A percentile compares a stretch with the other conserved stretches of the same genome.
Conservation (phyloP, 78 protist species). For the Cavenderia fasciculata region DNA sequence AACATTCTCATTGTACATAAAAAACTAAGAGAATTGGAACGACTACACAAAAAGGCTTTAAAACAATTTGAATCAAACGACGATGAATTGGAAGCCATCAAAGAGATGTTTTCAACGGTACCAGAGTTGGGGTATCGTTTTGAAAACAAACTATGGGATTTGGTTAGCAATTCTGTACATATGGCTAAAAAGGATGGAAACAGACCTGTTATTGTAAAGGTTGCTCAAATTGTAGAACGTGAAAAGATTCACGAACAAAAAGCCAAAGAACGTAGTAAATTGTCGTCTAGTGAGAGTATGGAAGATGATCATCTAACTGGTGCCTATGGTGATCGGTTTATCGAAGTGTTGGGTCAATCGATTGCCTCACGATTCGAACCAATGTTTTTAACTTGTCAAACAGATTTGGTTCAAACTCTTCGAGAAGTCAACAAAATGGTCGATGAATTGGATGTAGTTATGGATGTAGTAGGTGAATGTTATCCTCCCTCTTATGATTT, state of each 20-base stretch:
- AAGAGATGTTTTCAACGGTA: slow-evolving; percentile 63
- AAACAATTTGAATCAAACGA: slow-evolving; percentile 67
- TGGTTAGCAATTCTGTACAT: slow-evolving; percentile 21
- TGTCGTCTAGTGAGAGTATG: neutral
- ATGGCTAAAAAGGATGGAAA: slow-evolving; percentile 26
- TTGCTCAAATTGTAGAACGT: slow-evolving; percentile 65
- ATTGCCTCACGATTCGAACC: slow-evolving; percentile 54
- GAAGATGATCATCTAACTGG: slow-evolving; percentile 9
- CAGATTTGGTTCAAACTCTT: slow-evolving; percentile 27
- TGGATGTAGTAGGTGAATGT: slow-evolving; percentile 56
- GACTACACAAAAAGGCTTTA: slow-evolving; percentile 59
- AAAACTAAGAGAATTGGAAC: slow-evolving; percentile 53
- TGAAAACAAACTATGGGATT: slow-evolving; percentile 60
- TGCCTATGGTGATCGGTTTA: slow-evolving; percentile 54
- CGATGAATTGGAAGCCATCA: slow-evolving; percentile 57
- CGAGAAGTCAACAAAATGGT: slow-evolving; percentile 64
- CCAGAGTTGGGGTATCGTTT: slow-evolving; percentile 29
- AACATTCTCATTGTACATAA: slow-evolving; percentile 29
- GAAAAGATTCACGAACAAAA: slow-evolving; percentile 50
- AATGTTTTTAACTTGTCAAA: slow-evolving; percentile 45
- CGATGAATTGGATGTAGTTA: slow-evolving; percentile 31
- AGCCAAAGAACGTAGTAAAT: slow-evolving; percentile 1
- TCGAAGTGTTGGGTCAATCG: slow-evolving; percentile 13
- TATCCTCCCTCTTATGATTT: slow-evolving; percentile 59
- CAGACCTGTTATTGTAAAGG: slow-evolving; percentile 51